These are phyloP conservation scores for Cladophialophora carrionii DNA, from an alignment of 2,329 filamentous ascomycete species.

Conservation along the genomic window DNA sequence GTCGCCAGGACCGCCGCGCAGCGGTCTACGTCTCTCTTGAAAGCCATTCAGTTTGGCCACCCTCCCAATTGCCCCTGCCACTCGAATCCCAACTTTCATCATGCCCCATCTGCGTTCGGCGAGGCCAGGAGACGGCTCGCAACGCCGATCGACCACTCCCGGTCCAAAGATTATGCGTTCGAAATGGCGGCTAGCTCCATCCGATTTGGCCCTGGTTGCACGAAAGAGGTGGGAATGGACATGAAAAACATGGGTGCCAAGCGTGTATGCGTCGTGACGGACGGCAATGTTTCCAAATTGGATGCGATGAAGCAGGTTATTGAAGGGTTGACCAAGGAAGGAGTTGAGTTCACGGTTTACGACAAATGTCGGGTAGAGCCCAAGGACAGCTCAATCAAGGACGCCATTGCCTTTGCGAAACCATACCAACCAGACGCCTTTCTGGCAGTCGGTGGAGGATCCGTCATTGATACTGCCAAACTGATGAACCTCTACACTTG, in stretches of 20 bases:
- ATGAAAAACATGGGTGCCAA: constrained; percentile 86
- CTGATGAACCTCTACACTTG: constrained; percentile 95
- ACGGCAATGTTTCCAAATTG: constrained; percentile 76
- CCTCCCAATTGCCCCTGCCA: constrained; percentile 91
- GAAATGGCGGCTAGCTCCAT: constrained; percentile 97
- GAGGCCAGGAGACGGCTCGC: constrained; percentile 67
- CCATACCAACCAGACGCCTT: constrained; percentile 83
- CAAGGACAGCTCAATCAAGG: constrained; percentile 90
- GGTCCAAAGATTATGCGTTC: constrained; percentile 94
- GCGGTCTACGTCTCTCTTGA: constrained; percentile 65
- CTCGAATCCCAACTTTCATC: constrained; percentile 78
- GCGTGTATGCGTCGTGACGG: constrained; percentile 89
- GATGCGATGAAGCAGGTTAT: constrained; percentile 88
- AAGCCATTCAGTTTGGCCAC: constrained; percentile 88
- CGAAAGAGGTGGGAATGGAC: constrained; percentile 97
- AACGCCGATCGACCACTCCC: constrained; percentile 72
- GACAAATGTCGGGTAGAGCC: constrained; percentile 83
- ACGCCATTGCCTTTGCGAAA: constrained; percentile 85
- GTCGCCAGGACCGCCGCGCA: constrained; percentile 53
- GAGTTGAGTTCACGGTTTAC: constrained; percentile 79
- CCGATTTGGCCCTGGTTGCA: constrained; percentile 88
- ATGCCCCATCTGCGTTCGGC: constrained; percentile 52
- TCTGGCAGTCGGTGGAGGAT: constrained; percentile 88
- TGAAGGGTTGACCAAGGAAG: constrained; percentile 76
- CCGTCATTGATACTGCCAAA: constrained; percentile 97